Evolutionary conservation across 2,329 filamentous ascomycete species (phyloP).

Genomic region (Teratosphaeriaceae sp.): DNA sequence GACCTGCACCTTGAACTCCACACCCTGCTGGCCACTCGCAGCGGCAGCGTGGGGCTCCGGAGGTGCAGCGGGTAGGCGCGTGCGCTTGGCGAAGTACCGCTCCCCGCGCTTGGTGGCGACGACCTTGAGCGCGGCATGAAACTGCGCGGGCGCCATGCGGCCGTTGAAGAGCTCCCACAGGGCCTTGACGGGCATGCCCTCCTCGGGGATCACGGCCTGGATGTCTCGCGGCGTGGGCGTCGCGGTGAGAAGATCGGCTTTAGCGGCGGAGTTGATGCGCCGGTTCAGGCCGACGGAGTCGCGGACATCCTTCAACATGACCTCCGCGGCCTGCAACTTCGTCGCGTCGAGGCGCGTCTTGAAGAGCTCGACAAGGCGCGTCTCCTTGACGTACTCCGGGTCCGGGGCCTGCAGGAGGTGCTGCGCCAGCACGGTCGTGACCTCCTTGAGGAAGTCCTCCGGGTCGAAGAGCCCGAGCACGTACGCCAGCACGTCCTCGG

Average conservation of each 20-base stretch:
- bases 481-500: constrained; percentile 85
- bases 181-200: constrained; percentile 29
- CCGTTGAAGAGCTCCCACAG: constrained; percentile 23
- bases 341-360: constrained; percentile 84
- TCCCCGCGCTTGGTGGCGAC: constrained; percentile 23
- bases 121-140: constrained; percentile 20
- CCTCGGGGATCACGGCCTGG: constrained; percentile 28
- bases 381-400: constrained; percentile 65
- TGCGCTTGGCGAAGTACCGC: constrained; percentile 25
- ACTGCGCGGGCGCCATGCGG: constrained; percentile 21
- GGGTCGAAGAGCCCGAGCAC: constrained; percentile 82
- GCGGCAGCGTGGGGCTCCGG: not conserved
- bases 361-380: constrained; percentile 75
- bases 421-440: constrained; percentile 83
- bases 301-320: constrained; percentile 91
- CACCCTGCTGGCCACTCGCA: not conserved
- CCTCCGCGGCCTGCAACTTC: constrained; percentile 85
- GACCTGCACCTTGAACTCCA: constrained; percentile 68
- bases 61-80: constrained; percentile 15
- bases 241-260: constrained; percentile 12
- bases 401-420: constrained; percentile 61
- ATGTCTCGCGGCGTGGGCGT: constrained; percentile 26
- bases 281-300: constrained; percentile 64
- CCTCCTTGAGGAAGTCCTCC: constrained; percentile 91
- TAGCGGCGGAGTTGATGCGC: constrained; percentile 24